Evolutionary conservation across 495 filamentous ascomycete species (phyloP), one percentile per base, ranked within the genome.

Genomic region (Aspergillus incahuasiensis): DNA sequence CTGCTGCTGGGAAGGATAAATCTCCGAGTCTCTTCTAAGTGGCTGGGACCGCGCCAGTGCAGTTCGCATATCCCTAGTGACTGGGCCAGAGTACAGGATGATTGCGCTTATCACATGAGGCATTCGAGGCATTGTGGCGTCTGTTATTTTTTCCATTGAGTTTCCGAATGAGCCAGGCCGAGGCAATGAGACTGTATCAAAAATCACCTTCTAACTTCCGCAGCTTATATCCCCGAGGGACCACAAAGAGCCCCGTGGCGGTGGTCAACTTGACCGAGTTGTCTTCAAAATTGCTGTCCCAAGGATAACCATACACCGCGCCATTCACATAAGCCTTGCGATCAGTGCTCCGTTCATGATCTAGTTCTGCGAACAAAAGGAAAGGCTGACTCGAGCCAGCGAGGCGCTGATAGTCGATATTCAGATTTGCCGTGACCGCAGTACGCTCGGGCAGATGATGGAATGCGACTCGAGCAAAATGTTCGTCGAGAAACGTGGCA

Each of bases 401-500:
- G 1, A 81, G 82, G 13, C 70, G 69, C 15, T 79, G 73, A 60
- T 92, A 94, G 45, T 77, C 73, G 25, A 91, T 59, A 52, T 82
- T 78, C 56, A 94, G 68, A 40, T 81, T 82, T 4, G 85, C 85
- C 20, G 86, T 89, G 42, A 88, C 76, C 0, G 80, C 84, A 20
- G 75, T 76, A 4, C 65, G 62, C 11, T 59, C 65, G 7, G 73
- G 75, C 43, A 78, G 62, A 48, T 68, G 59, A 48, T 68, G 67
- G 48, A 77, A 64, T 6, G 73, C 74, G 20, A 69, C 65, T 13
- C 73, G 72, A 40, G 71, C 73, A 19, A 78, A 59, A 39, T 70
- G 67, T 60, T 95, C 89, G 65, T 90, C 86, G 30, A 92, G 67
- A 7, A 91, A 63, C 0, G 86, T 91, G 4, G 83, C 88, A 35